Evolutionary conservation across 495 filamentous ascomycete genomes (phyloP).

Genomic region (Ramalina intermedia): DNA sequence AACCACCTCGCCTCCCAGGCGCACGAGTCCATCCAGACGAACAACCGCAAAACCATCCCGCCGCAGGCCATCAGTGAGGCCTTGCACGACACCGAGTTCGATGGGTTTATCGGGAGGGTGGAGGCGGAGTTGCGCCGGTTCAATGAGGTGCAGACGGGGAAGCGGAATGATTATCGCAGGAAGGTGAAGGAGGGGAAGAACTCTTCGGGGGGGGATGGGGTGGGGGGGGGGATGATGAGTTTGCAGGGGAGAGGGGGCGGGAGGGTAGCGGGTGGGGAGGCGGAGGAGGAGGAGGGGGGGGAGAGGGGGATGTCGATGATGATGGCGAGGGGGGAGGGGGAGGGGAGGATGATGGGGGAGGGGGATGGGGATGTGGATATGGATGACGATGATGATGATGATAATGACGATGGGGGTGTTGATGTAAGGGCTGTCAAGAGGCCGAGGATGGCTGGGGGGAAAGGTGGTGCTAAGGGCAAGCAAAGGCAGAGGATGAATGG

Average conservation of each 20-base stretch:
- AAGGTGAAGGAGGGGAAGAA: slow-evolving; percentile 38
- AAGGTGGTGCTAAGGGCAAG: slow-evolving; percentile 21
- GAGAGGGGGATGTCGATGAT: slow-evolving; percentile 29
- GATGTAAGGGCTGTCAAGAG: slow-evolving; percentile 42
- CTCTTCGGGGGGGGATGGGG: slow-evolving; percentile 19
- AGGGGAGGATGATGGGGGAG: slow-evolving; percentile 26
- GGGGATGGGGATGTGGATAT: slow-evolving; percentile 28
- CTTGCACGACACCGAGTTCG: slow-evolving; percentile 70
- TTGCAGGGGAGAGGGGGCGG: slow-evolving; percentile 35
- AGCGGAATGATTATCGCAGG: slow-evolving; percentile 41
- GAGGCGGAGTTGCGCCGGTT: slow-evolving; percentile 45
- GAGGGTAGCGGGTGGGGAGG: slow-evolving; percentile 38
- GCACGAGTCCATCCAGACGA: slow-evolving; percentile 52
- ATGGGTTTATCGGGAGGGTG: slow-evolving; percentile 50
- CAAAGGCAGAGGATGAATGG: slow-evolving; percentile 27
- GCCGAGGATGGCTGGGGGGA: slow-evolving; percentile 16
- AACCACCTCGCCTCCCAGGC: slow-evolving; percentile 79
- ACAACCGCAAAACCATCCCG: slow-evolving; percentile 71
- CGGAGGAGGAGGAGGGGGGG: slow-evolving; percentile 39
- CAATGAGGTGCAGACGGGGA: slow-evolving; percentile 48
- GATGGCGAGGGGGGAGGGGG: slow-evolving; percentile 24
- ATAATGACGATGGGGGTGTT: slow-evolving; percentile 45
- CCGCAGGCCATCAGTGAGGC: slow-evolving; percentile 74
- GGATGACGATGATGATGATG: slow-evolving; percentile 22
- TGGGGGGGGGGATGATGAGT: slow-evolving; percentile 30